Evolutionary conservation across 345 rosid genomes (phyloP).

Genomic region (Linum lewisii): DNA sequence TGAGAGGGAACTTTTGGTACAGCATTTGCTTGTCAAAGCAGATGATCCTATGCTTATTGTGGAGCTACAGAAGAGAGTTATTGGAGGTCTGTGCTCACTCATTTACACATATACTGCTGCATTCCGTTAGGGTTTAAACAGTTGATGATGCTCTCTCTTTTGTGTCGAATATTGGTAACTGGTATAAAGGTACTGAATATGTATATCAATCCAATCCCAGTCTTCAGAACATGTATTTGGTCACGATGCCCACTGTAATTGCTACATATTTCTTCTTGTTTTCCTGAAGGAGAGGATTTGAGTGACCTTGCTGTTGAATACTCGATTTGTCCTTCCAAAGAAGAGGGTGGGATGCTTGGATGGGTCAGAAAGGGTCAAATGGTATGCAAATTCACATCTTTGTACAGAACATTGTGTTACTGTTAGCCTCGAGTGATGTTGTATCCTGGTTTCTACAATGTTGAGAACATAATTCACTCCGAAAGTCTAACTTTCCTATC

Average conservation of each 20-base stretch:
- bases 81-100: slow-evolving; percentile 33
- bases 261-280: slow-evolving; percentile 4
- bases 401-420: neutral
- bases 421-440: neutral
- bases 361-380: slow-evolving; percentile 86
- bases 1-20: slow-evolving; percentile 60
- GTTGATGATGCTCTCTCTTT: no score
- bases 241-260: no score
- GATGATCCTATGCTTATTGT: slow-evolving; percentile 48
- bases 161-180: no score
- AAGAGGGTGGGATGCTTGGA: slow-evolving; percentile 87
- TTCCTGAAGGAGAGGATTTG: slow-evolving; percentile 76
- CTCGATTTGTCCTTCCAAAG: slow-evolving; percentile 80
- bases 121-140: no score
- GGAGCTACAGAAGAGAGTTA: slow-evolving; percentile 48
- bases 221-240: neutral
- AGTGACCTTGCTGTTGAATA: slow-evolving; percentile 76
- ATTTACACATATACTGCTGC: neutral
- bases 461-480: no score
- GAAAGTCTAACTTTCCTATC: slow-evolving; percentile 2
- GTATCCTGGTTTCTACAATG: no score
- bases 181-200: no score
- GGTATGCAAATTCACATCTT: slow-evolving; percentile 31
- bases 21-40: slow-evolving; percentile 79
- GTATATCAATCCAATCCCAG: neutral